These are phyloP conservation scores for Pythium oligandrum DNA, from an alignment of 352 stramenopile genomes.

Conservation along the genomic window DNA sequence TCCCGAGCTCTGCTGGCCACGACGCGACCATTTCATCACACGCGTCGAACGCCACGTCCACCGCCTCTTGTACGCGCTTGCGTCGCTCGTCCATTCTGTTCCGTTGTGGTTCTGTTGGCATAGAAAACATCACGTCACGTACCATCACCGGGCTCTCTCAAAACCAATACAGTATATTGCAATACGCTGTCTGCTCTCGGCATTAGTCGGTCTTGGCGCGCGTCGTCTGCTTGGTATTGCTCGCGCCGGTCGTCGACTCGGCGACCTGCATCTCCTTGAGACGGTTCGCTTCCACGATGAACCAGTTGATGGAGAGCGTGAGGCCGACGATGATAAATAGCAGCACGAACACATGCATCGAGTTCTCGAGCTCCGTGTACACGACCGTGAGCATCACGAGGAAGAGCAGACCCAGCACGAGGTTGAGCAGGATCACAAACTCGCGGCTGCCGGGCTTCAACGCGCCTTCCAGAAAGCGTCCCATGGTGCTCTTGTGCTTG, in stretches of 20 bases:
- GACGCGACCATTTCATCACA: no score
- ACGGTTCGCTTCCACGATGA: constrained; percentile 71
- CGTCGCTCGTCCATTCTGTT: no score
- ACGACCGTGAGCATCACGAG: constrained; percentile 68
- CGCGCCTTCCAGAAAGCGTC: constrained; percentile 33
- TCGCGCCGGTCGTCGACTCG: not conserved
- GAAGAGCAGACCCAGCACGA: constrained; percentile 63
- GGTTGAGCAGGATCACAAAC: constrained; percentile 73
- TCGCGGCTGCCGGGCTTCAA: constrained; percentile 64
- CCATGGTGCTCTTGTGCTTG: constrained; percentile 15
- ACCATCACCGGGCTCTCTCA: no score
- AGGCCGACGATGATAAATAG: constrained; percentile 81
- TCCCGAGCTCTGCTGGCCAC: no score
- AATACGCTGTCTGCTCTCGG: not conserved
- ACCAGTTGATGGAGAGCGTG: constrained; percentile 84
- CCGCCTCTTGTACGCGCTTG: no score
- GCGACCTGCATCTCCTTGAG: constrained; percentile 38
- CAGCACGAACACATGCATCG: constrained; percentile 78
- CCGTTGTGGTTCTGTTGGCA: no score
- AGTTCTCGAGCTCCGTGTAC: constrained; percentile 80
- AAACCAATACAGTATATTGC: no score
- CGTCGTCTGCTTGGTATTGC: constrained; percentile 6
- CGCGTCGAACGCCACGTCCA: no score
- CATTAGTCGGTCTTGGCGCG: constrained; percentile 58
- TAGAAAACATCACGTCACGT: no score